These are phyloP conservation scores for Suillus lakei DNA, from an alignment of 768 basidiomycete species.

Conservation along the genomic window DNA sequence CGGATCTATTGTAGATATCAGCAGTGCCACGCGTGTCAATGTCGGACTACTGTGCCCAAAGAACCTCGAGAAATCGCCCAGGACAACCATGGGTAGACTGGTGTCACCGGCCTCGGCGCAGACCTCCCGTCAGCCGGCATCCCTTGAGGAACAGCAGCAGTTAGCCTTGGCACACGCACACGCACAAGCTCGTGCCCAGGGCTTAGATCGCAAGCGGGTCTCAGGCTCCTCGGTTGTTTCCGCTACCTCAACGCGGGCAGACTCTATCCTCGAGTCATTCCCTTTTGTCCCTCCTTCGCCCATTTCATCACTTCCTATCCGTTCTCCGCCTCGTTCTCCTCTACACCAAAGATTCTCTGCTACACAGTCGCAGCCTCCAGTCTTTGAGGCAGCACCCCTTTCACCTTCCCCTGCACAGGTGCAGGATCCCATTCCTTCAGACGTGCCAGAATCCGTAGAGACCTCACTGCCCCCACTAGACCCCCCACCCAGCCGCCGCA, in stretches of 20 bases:
- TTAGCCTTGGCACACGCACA: constrained; percentile 65
- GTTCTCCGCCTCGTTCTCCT: constrained; percentile 78
- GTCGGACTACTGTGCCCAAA: constrained; percentile 50
- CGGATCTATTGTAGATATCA: constrained; percentile 61
- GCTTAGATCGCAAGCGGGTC: constrained; percentile 52
- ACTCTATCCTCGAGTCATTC: constrained; percentile 87
- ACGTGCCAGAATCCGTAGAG: constrained; percentile 29
- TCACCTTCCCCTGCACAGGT: neutral
- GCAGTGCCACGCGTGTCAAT: constrained; percentile 70
- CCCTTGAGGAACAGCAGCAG: constrained; percentile 70
- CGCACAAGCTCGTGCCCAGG: constrained; percentile 60
- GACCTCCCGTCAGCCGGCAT: constrained; percentile 27
- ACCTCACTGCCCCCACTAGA: constrained; percentile 40
- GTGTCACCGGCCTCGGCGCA: constrained; percentile 49
- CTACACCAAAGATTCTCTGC: constrained; percentile 61
- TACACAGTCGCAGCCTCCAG: constrained; percentile 14
- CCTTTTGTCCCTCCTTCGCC: constrained; percentile 90
- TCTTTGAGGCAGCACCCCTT: constrained; percentile 1
- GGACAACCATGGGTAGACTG: constrained; percentile 67
- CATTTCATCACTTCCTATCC: constrained; percentile 78
- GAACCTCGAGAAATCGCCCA: constrained; percentile 48
- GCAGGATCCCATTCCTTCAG: constrained; percentile 5
- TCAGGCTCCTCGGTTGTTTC: constrained; percentile 72
- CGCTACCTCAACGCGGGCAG: constrained; percentile 72
- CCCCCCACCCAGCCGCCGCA: constrained; percentile 62